Evolutionary conservation across 177 flowering plant genomes (phyloP).

Genomic region (Vitis hybrid): DNA sequence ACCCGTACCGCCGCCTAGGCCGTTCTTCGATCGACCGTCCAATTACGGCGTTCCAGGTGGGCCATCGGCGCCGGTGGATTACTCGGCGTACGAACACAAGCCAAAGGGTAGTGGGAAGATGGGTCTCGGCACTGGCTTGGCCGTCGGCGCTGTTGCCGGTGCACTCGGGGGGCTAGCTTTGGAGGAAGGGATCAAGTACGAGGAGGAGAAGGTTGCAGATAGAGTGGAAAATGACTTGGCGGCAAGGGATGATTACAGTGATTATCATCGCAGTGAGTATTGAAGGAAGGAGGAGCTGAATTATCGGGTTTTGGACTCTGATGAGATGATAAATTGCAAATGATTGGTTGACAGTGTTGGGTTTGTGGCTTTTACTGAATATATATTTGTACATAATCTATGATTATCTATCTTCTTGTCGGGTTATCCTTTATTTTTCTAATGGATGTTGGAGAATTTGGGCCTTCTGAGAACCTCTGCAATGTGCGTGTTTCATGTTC

Average conservation of each 20-base stretch:
- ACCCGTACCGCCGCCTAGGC: constrained; percentile 15
- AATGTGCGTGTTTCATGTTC: no score
- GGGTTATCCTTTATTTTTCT: no score
- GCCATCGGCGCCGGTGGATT: constrained; percentile 17
- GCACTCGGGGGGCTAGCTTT: constrained; percentile 1
- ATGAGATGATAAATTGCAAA: no score
- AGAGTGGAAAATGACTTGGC: not conserved
- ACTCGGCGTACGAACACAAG: constrained; percentile 5
- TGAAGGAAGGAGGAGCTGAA: not conserved
- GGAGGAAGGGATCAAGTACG: constrained; percentile 12
- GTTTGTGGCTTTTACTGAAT: no score
- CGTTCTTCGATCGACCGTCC: constrained; percentile 5
- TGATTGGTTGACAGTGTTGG: no score
- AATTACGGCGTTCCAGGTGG: constrained; percentile 15
- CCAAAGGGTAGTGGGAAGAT: constrained; percentile 5
- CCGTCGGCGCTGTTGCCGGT: no score
- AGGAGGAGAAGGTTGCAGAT: constrained; percentile 5
- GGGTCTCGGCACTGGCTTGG: no score
- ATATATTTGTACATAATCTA: no score
- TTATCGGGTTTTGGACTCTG: no score
- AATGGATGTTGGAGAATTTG: no score
- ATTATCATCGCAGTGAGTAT: constrained; percentile 12
- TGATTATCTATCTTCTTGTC: no score
- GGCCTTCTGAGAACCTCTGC: no score
- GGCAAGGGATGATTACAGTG: constrained; percentile 9